Percentiles rank a stretch among this genome's conserved stretches.
Evolutionary conservation across 257 asterid genomes (phyloP).

Genomic region (Ocimum tenuiflorum): DNA sequence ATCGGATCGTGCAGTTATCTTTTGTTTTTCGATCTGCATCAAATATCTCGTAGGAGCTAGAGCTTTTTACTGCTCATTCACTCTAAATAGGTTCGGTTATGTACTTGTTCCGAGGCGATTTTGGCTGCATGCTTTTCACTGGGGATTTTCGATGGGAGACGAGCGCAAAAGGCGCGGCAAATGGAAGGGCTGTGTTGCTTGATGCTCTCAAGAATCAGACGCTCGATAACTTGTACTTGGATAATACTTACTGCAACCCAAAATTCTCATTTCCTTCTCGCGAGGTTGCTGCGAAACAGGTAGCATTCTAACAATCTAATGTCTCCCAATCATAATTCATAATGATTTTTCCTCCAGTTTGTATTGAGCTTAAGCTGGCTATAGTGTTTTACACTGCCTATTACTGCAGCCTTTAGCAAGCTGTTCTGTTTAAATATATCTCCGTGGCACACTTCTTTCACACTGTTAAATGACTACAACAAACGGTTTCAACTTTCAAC

Average conservation of each 20-base stretch:
- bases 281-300: slow-evolving; percentile 68
- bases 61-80: background rate
- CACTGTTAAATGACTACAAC: background rate
- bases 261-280: slow-evolving; percentile 66
- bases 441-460: background rate
- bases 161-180: slow-evolving; percentile 26
- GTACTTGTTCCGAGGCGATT: slow-evolving; percentile 85
- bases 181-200: slow-evolving; percentile 52
- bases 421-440: background rate
- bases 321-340: slow-evolving; percentile 1
- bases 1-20: background rate
- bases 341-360: background rate
- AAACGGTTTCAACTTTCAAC: background rate
- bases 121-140: slow-evolving; percentile 67
- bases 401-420: background rate
- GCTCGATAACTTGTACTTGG: slow-evolving; percentile 51
- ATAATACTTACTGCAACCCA: slow-evolving; percentile 79
- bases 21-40: background rate
- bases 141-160: slow-evolving; percentile 93
- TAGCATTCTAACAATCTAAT: slow-evolving; percentile 25
- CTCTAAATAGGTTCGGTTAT: slow-evolving; percentile 60
- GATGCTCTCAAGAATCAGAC: slow-evolving; percentile 57
- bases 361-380: background rate
- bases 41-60: background rate
- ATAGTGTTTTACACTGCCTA: background rate